phyloP scores from a whole-genome alignment of 306 rosid species.

The Casuarina glauca region DNA sequence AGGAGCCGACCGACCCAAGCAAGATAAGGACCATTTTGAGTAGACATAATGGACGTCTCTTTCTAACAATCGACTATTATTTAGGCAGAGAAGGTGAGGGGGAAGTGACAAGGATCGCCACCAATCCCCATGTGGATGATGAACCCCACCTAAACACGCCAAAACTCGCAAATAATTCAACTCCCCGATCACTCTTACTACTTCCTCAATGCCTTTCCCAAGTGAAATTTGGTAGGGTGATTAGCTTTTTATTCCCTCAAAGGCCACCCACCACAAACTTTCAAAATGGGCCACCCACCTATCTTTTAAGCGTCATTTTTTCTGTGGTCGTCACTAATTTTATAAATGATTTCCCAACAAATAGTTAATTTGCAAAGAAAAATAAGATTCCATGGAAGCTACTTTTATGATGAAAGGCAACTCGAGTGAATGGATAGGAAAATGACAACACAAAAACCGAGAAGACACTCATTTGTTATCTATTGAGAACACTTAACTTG shows the following conservation, averaged over 20 bases:
- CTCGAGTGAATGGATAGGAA: constrained; percentile 28
- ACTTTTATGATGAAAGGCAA: not conserved
- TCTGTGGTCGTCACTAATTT: not conserved
- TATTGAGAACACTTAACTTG: constrained; percentile 10
- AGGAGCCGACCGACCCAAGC: too few relatives aligned
- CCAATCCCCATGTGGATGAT: constrained; percentile 25
- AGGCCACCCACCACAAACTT: not conserved
- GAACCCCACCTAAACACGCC: constrained; percentile 6
- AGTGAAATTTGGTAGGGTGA: too few relatives aligned
- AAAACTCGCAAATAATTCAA: constrained; percentile 15
- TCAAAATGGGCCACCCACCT: not conserved
- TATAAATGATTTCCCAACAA: not conserved
- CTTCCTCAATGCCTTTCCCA: not conserved
- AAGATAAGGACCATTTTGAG: constrained; percentile 6
- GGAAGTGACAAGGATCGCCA: constrained; percentile 50
- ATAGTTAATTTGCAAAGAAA: not conserved
- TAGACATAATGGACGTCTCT: not conserved
- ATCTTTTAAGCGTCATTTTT: not conserved
- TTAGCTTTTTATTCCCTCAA: not conserved
- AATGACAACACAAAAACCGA: constrained; percentile 34
- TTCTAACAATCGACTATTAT: constrained; percentile 26
- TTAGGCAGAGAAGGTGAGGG: constrained; percentile 24
- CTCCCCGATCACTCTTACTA: not conserved
- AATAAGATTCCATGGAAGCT: not conserved
- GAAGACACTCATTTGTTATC: constrained; percentile 22